phyloP scores from a whole-genome alignment of 768 basidiomycete genomes.

The Termitomyces sp. region DNA sequence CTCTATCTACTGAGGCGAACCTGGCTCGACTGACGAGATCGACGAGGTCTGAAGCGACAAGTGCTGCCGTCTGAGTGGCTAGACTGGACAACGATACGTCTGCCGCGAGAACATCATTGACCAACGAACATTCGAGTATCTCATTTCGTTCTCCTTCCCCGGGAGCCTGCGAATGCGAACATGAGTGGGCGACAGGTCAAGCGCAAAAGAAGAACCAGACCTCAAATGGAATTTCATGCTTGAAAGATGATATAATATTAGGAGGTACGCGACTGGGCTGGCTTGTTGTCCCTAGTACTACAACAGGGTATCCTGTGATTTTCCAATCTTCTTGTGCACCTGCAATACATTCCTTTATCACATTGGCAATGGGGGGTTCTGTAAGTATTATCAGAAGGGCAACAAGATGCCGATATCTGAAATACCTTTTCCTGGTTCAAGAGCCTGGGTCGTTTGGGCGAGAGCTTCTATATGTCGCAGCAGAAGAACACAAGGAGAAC shows the following conservation, averaged over 20 bases:
- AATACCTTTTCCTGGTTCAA: constrained; percentile 66
- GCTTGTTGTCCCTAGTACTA: constrained; percentile 72
- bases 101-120: constrained; percentile 45
- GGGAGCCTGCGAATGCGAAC: constrained; percentile 55
- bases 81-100: constrained; percentile 76
- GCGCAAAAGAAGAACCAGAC: constrained; percentile 34
- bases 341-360: constrained; percentile 61
- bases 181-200: background rate
- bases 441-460: constrained; percentile 59
- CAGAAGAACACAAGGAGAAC: constrained; percentile 83
- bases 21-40: constrained; percentile 63
- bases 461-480: constrained; percentile 82
- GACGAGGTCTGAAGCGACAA: constrained; percentile 78
- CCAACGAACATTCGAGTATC: constrained; percentile 50
- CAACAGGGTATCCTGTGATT: constrained; percentile 63
- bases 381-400: constrained; percentile 4
- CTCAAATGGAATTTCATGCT: constrained; percentile 78
- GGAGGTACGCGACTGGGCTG: constrained; percentile 64
- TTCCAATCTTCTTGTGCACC: constrained; percentile 55
- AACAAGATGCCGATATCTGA: background rate
- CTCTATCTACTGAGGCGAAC: constrained; percentile 51
- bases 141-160: constrained; percentile 69
- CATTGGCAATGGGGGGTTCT: constrained; percentile 59
- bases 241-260: constrained; percentile 69
- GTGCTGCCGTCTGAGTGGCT: constrained; percentile 87